Conservation (phyloP, 2,329 filamentous ascomycete genomes). For the Fusarium mexicanum region DNA sequence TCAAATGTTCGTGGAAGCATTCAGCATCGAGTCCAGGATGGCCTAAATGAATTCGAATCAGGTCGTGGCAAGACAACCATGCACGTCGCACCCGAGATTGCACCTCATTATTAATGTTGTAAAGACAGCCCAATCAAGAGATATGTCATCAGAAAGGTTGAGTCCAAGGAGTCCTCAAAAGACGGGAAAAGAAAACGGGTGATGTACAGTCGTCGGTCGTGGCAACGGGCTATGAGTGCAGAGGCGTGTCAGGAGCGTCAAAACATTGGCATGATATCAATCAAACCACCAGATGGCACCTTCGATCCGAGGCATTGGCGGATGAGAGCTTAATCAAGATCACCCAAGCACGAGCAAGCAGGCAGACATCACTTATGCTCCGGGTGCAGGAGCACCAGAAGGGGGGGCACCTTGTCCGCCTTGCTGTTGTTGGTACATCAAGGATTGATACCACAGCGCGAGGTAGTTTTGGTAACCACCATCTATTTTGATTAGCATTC, state of each 20-base stretch:
- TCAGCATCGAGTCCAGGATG: constrained; percentile 34
- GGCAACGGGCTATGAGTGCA: constrained; percentile 43
- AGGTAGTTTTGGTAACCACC: constrained; percentile 85
- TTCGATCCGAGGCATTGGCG: constrained; percentile 37
- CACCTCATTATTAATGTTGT: constrained; percentile 41
- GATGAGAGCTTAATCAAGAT: constrained; percentile 47
- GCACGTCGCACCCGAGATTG: constrained; percentile 32
- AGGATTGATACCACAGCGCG: constrained; percentile 81
- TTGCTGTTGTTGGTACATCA: constrained; percentile 57
- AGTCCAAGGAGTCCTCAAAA: constrained; percentile 41
- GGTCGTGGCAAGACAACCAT: constrained; percentile 33
- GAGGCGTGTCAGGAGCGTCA: constrained; percentile 33
- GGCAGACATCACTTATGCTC: constrained; percentile 50
- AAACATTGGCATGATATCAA: constrained; percentile 45
- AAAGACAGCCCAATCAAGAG: constrained; percentile 39
- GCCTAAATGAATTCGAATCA: constrained; percentile 30
- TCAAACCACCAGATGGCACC: constrained; percentile 45
- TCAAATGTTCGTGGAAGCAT: constrained; percentile 21
- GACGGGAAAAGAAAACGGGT: constrained; percentile 34
- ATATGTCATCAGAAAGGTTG: constrained; percentile 44
- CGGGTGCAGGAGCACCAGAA: constrained; percentile 49
- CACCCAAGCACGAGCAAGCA: constrained; percentile 46
- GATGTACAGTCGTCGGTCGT: constrained; percentile 48
- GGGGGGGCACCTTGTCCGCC: constrained; percentile 51
- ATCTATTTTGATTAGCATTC: constrained; percentile 56